Base-by-base conservation (phyloP, 768 basidiomycete genomes). In the Glaciozyma martinii region DNA sequence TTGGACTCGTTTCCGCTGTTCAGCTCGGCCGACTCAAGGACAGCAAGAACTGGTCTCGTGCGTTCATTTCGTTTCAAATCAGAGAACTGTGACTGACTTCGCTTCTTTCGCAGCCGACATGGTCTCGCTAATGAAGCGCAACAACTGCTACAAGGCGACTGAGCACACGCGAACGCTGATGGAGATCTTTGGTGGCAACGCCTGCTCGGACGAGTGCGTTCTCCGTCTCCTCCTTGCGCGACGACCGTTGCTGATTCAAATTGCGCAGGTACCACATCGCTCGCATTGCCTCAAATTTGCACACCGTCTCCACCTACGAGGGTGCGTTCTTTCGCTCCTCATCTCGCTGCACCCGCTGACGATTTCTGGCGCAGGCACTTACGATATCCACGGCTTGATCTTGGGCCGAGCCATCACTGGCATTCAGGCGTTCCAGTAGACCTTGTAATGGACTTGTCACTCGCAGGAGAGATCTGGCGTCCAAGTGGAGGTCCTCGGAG, bases 261-360 rank as follows among this genome's bases (percentile, higher is more conserved):
- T 25, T 19, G 6, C 25, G 12, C 44, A 59, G 58, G 46, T 94
- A 71, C 73, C 89, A 91, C 74, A 85, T 98, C 60, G 90, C 89
- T n/a, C 79, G 94, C 42, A 93, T 97, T 78, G 92, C 89, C 13
- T 88, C 88, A 1, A 98, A 97, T 76, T 75, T 95, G 65, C 93
- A 98, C 74, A 87, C 97, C n/a, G 86, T 90, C 12, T 92, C 92
- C 71, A 97, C 92, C 0, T 95, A 95, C 74, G 92, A 95, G 80
- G 92, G 66, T n/a, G n/a, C n/a, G n/a, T n/a, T n/a, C n/a, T n/a
- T n/a, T n/a, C n/a, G n/a, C n/a, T n/a, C n/a, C n/a, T n/a, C n/a
- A n/a, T n/a, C n/a, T n/a, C n/a, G n/a, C n/a, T n/a, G n/a, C n/a
- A n/a, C n/a, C n/a, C n/a, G n/a, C n/a, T n/a, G n/a, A n/a, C n/a